A percentile compares a stretch with the other conserved stretches of the same genome.
phyloP scores from a whole-genome alignment of 2,329 filamentous ascomycete species.

The Fusarium torreyae region DNA sequence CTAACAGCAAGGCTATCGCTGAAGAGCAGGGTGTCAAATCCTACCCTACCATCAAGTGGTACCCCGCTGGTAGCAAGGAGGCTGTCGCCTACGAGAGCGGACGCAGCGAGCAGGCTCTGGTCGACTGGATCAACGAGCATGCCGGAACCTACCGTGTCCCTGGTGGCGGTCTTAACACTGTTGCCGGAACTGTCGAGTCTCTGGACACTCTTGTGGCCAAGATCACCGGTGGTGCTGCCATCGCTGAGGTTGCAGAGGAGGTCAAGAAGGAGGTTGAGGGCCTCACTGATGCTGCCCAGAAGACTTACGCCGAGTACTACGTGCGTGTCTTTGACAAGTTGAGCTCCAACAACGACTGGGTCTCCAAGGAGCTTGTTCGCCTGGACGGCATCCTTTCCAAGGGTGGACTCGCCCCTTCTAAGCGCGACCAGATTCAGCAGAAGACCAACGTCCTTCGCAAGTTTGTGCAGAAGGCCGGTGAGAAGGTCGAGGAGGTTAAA shows the following conservation, averaged over 20 bases:
- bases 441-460: slow-evolving; percentile 90
- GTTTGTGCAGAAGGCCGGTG: slow-evolving; percentile 76
- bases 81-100: slow-evolving; percentile 80
- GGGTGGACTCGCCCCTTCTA: slow-evolving; percentile 86
- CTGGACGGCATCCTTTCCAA: slow-evolving; percentile 86
- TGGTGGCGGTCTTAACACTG: slow-evolving; percentile 83
- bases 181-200: slow-evolving; percentile 85
- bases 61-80: slow-evolving; percentile 85
- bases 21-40: slow-evolving; percentile 83
- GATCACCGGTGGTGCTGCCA: slow-evolving; percentile 74
- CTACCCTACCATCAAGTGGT: slow-evolving; percentile 99
- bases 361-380: slow-evolving; percentile 86
- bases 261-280: slow-evolving; percentile 78
- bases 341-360: slow-evolving; percentile 81
- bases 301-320: slow-evolving; percentile 95
- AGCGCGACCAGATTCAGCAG: slow-evolving; percentile 88
- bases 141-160: slow-evolving; percentile 86
- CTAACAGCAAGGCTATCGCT: slow-evolving; percentile 85
- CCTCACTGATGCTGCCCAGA: slow-evolving; percentile 73
- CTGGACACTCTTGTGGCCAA: slow-evolving; percentile 84
- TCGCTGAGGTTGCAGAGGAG: slow-evolving; percentile 77
- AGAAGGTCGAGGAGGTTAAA: slow-evolving; percentile 73
- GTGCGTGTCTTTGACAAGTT: slow-evolving; percentile 91
- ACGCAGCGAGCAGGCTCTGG: slow-evolving; percentile 81
- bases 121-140: slow-evolving; percentile 89